These are phyloP conservation scores for Neurospora hispaniola DNA, from an alignment of 495 filamentous ascomycete species.

Conservation along the genomic window DNA sequence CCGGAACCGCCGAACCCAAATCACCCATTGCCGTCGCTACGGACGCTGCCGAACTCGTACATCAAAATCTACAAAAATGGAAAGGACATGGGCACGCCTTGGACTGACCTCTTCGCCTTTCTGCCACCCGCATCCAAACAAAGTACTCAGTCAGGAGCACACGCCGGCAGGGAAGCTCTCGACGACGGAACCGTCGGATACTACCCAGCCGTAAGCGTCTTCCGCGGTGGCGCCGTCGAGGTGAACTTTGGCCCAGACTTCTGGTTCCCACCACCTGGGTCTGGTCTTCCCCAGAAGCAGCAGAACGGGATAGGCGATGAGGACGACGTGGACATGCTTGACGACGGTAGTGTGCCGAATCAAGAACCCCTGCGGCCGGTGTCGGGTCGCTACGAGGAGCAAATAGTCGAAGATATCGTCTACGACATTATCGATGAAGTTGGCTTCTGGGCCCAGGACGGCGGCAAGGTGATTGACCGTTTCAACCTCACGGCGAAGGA, in stretches of 20 bases:
- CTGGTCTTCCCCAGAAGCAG: not conserved
- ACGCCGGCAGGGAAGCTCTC: constrained; percentile 56
- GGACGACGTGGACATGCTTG: constrained; percentile 44
- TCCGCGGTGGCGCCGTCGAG: constrained; percentile 81
- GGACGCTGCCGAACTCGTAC: constrained; percentile 74
- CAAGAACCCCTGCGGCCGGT: constrained; percentile 40
- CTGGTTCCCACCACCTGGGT: constrained; percentile 68
- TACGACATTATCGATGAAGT: constrained; percentile 91
- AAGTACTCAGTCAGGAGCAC: constrained; percentile 48
- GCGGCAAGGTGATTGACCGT: constrained; percentile 36
- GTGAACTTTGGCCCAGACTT: constrained; percentile 85
- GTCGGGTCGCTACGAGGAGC: constrained; percentile 77
- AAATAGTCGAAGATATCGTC: constrained; percentile 88
- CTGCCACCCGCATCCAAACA: constrained; percentile 82
- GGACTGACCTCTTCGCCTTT: constrained; percentile 82
- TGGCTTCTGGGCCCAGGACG: constrained; percentile 64
- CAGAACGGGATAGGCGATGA: constrained; percentile 13
- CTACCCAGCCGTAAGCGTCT: constrained; percentile 86
- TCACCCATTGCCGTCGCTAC: constrained; percentile 57
- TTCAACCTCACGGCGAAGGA: constrained; percentile 18
- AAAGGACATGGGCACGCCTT: constrained; percentile 71
- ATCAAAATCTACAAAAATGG: constrained; percentile 94
- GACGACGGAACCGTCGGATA: constrained; percentile 95
- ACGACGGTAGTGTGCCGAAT: constrained; percentile 5
- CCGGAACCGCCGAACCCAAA: constrained; percentile 53